Evolutionary conservation across 1,284 basidiomycete species (phyloP).

Genomic region (Naganishia sp.): DNA sequence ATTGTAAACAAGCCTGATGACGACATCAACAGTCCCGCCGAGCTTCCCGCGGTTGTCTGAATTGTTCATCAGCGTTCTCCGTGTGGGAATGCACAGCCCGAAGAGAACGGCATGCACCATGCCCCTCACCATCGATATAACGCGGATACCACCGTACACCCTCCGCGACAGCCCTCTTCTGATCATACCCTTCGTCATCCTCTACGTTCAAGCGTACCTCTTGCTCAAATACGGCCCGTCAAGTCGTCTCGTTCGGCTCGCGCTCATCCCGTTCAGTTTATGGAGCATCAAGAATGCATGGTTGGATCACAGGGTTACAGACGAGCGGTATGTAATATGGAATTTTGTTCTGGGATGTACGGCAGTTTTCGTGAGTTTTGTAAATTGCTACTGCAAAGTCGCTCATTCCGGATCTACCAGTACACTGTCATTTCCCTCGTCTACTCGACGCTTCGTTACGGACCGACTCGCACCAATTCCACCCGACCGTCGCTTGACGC

Average conservation of each 20-base stretch:
- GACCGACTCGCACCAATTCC: slow-evolving; percentile 12
- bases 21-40: no score
- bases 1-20: not conserved
- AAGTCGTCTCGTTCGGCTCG: slow-evolving; percentile 11
- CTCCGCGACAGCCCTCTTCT: slow-evolving; percentile 14
- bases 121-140: slow-evolving; percentile 24
- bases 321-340: slow-evolving; percentile 21
- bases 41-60: no score
- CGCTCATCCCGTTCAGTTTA: slow-evolving; percentile 26
- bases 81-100: no score
- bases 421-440: slow-evolving; percentile 27
- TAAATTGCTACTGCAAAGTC: no score
- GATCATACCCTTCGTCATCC: slow-evolving; percentile 19
- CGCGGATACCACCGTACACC: slow-evolving; percentile 21
- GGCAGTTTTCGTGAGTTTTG: slow-evolving; percentile 26
- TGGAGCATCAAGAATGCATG: slow-evolving; percentile 21
- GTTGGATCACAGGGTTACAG: slow-evolving; percentile 15
- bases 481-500: slow-evolving; percentile 22
- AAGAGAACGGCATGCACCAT: not conserved
- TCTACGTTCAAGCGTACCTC: slow-evolving; percentile 31
- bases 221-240: slow-evolving; percentile 21
- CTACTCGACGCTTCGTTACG: slow-evolving; percentile 21
- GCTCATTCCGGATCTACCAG: not conserved
- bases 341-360: slow-evolving; percentile 34
- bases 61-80: no score